phyloP scores from a whole-genome alignment of 495 filamentous ascomycete genomes.

The Talaromyces thailandensis region DNA sequence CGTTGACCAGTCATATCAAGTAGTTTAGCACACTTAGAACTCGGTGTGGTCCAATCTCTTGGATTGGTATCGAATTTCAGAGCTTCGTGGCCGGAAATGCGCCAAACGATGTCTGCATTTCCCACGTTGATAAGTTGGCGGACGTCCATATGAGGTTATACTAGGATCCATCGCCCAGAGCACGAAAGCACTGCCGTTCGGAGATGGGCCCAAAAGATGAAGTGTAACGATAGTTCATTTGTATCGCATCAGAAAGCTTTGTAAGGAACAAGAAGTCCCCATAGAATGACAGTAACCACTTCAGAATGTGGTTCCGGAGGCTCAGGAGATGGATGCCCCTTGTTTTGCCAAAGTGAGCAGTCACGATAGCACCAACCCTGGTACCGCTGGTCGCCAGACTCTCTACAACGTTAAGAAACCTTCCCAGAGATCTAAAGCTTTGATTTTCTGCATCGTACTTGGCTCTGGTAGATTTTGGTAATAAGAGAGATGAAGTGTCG shows the following conservation, averaged over 20 bases:
- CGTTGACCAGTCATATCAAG: background rate
- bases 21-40: background rate
- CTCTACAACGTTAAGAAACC: too few relatives aligned
- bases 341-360: background rate
- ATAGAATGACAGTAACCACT: background rate
- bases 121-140: background rate
- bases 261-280: background rate
- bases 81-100: too few relatives aligned
- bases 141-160: background rate
- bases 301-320: background rate
- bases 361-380: background rate
- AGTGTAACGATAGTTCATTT: background rate
- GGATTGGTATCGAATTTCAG: too few relatives aligned
- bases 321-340: background rate
- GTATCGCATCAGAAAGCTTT: background rate
- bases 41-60: background rate
- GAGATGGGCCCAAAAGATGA: background rate
- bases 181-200: background rate
- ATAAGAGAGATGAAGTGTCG: background rate
- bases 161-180: background rate
- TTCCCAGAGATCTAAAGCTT: too few relatives aligned
- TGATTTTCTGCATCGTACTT: too few relatives aligned
- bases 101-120: background rate
- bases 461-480: too few relatives aligned
- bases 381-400: background rate